Base-by-base conservation (phyloP, 169 alveolate genomes). In the Blepharisma undulans region DNA sequence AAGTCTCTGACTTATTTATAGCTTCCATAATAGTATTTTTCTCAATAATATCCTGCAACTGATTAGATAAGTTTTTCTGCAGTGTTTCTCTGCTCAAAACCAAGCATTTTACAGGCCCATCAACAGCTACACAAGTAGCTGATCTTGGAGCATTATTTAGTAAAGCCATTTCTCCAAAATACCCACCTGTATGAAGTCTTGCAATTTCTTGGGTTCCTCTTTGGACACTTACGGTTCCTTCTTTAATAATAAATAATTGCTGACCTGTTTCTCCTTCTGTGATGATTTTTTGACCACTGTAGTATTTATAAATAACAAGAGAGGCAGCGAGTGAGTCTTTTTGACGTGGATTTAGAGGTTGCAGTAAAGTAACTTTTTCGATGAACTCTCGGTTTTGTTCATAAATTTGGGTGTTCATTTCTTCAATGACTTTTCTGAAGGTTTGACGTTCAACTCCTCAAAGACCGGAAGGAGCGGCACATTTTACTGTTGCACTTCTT, bases 211-310 rank as follows among this genome's bases (percentile, higher is more conserved):
- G 84, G 30, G 82, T 91, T 60, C 93, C 89, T 79, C 82, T 92
- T 72, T 36, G 87, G 76, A 93, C 88, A 2, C 91, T 90, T 32
- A 95, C 93, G 36, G 77, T 77, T 48, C 97, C 97, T 93, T 93
- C 91, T 79, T 94, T 93, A 3, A 95, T 92, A n/a, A 95, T 90
- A 84, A 76, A 95, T 80, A 93, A 92, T 61, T 90, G 90, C 30
- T 93, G 91, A 10, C 93, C 95, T 22, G 71, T 25, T 84, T 94
- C 97, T n/a, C 96, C 97, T 95, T 95, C 95, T 32, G 90, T 93
- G 0, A 93, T 92, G 27, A 94, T 90, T 71, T 80, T 85, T 60
- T 88, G 74, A 6, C 95, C 95, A 61, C 90, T 72, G 22, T 93
- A 84, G 71, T 92, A 93, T 86, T 88, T 90, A 21, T 82, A 74